Base-by-base conservation (phyloP, 163 green algal genomes). In the Picocystis sp. region DNA sequence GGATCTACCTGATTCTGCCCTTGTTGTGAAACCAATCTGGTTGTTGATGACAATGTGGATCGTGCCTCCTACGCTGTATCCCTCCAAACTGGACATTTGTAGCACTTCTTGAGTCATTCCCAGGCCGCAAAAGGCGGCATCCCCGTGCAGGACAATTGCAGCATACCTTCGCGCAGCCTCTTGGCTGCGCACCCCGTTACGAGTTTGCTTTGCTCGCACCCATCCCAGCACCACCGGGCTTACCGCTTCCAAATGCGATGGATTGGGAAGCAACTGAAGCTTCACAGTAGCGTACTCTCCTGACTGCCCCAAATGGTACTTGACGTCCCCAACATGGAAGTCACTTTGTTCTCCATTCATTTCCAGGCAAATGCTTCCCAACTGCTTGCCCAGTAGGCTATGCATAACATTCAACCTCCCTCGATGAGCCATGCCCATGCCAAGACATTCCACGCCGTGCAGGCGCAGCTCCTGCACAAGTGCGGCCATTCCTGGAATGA, bases 21-120 rank as follows among this genome's bases (percentile, higher is more conserved):
- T 53, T 2, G 82, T 89, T 2, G 82, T 92, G 62, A 90, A 92
- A 15, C 80, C 81, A 25, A 86, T 74, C 53, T 65, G 78, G 53
- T 92, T 92, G 71, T 92, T 89, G 58, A 89, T 71, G 45, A 90
- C 62, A 34, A 92, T 23, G 47, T 92, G 82, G 11, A 92, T 63
- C 2, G 70, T 83, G 45, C 81, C 81, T 10, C 78, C 80, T 13
- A 65, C 80, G 22, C 51, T 78, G 66, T 76, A 90, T 13, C 79
- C 79, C 12, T 69, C 66, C 22, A 83, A 50, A 45, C 75, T 62
- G 9, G 72, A 66, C 11, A 89, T 63, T 63, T 83, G 65, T 58
- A 86, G 60, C 24, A 60, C 69, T 62, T 92, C 81, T 1, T 71
- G 45, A 9, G 77, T 71, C 12, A 83, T 47, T 17, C 81, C 81